A percentile compares a stretch with the other conserved stretches of the same genome.
Evolutionary conservation across 345 rosid genomes (phyloP).

Genomic region (Citrus medica): DNA sequence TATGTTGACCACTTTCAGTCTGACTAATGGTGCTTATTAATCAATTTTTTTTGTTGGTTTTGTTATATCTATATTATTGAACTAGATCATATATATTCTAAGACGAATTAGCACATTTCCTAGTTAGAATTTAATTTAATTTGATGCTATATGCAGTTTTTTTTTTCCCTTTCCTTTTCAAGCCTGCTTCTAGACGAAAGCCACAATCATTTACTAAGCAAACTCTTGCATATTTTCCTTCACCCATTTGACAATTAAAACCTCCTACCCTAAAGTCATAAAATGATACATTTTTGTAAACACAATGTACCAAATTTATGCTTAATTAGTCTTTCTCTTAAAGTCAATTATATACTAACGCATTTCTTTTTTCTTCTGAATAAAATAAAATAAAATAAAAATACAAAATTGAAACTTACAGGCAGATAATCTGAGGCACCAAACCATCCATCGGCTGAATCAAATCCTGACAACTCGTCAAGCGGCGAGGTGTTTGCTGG

Average conservation of each 20-base stretch:
- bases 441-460: constrained; percentile 65
- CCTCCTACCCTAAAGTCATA: constrained; percentile 27
- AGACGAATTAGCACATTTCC: neutral
- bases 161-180: constrained; percentile 11
- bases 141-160: neutral
- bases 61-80: neutral
- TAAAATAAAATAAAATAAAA: neutral
- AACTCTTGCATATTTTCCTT: constrained; percentile 7
- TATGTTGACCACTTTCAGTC: neutral
- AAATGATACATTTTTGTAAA: constrained; percentile 11
- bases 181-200: constrained; percentile 18
- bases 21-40: constrained; percentile 12
- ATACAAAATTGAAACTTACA: constrained; percentile 38
- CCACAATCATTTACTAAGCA: constrained; percentile 1
- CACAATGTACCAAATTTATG: neutral
- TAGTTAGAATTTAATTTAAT: neutral
- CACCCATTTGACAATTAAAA: constrained; percentile 25
- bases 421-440: constrained; percentile 97
- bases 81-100: neutral
- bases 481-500: constrained; percentile 79
- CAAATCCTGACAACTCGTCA: constrained; percentile 81
- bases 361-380: neutral
- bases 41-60: neutral
- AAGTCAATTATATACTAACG: constrained; percentile 9
- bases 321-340: constrained; percentile 1